Base-by-base conservation (phyloP, 2,329 filamentous ascomycete genomes). In the Gaeumannomyces tritici region DNA sequence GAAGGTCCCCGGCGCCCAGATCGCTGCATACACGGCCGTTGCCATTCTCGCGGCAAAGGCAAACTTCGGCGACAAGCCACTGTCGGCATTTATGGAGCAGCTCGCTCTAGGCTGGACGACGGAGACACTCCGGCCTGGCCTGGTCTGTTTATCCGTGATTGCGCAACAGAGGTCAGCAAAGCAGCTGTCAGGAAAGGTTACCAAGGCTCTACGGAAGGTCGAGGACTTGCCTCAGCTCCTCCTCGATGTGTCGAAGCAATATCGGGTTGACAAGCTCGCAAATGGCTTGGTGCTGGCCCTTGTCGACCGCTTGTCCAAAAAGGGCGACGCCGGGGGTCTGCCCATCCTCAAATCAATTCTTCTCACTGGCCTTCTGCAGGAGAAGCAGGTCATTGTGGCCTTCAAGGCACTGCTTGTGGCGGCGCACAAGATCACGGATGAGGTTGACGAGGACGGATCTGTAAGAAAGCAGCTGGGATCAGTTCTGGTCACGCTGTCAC, bases 71-170 rank as follows among this genome's bases (percentile, higher is more conserved):
- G 92, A 98, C 69, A 83, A 84, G 63, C 84, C 93, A 2, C 79
- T 98, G n/a, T 87, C 90, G 62, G 87, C 88, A 1, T 82, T 99
- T 70, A 96, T 98, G 91, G 90, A 96, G 69, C 91, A 93, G 65
- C 84, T 96, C 42, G 88, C 89, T 11, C 77, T 82, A 31, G 90
- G 89, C 11, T 96, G 91, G 87, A 89, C 86, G 2, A 75, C 80
- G 56, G 88, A 92, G 64, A 96, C 90, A 0, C 74, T 88, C 2
- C 81, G 85, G 24, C 85, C 90, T 21, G 92, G 88, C 13, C 80
- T 97, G 1, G 86, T 91, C 15, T 96, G 90, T 70, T 76, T 98
- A 61, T 87, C 90, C 4, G 86, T 96, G 26, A 78, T 98, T 55
- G 89, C 91, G 1, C 90, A 96, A 71, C 88, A 92, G 73, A 87